These are phyloP conservation scores for Kregervanrija fluxuum DNA, from an alignment of 805 yeast genomes.

Conservation along the genomic window DNA sequence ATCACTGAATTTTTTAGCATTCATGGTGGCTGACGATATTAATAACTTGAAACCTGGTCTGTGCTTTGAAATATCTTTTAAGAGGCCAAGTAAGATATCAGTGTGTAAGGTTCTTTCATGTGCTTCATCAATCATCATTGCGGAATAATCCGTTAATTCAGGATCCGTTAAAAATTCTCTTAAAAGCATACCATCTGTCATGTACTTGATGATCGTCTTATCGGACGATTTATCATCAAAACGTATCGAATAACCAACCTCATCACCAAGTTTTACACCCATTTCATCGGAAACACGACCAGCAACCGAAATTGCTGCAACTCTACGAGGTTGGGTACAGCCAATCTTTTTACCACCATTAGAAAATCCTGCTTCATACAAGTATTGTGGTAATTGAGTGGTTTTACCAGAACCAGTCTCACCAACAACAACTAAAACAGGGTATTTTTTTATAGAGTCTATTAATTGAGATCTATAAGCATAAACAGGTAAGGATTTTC, in stretches of 20 bases:
- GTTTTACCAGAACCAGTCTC: conserved; percentile 98
- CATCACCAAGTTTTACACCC: conserved; percentile 69
- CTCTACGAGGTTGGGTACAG: conserved; percentile 92
- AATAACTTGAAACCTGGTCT: conserved; percentile 69
- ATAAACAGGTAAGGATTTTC: conserved; percentile 72
- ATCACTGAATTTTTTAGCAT: conserved; percentile 77
- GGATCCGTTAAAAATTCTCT: conserved; percentile 81
- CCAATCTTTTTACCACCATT: conserved; percentile 52
- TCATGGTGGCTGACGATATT: conserved; percentile 92
- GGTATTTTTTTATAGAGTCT: conserved; percentile 51
- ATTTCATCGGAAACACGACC: conserved; percentile 87
- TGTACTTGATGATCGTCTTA: conserved; percentile 70
- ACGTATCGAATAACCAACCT: conserved; percentile 84
- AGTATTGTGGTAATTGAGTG: conserved; percentile 84
- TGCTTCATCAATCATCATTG: conserved; percentile 92
- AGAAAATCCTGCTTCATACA: conserved; percentile 77
- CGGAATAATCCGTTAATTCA: conserved; percentile 59
- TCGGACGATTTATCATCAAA: conserved; percentile 73
- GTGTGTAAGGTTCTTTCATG: conserved; percentile 95
- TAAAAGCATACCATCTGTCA: conserved; percentile 94
- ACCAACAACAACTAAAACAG: conserved; percentile 79
- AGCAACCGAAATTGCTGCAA: conserved; percentile 91
- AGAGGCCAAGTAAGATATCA: conserved; percentile 69
- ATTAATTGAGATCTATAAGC: conserved; percentile 53
- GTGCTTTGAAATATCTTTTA: conserved; percentile 58